phyloP scores from a whole-genome alignment of 345 rosid genomes.

The Gynandropsis gynandra region DNA sequence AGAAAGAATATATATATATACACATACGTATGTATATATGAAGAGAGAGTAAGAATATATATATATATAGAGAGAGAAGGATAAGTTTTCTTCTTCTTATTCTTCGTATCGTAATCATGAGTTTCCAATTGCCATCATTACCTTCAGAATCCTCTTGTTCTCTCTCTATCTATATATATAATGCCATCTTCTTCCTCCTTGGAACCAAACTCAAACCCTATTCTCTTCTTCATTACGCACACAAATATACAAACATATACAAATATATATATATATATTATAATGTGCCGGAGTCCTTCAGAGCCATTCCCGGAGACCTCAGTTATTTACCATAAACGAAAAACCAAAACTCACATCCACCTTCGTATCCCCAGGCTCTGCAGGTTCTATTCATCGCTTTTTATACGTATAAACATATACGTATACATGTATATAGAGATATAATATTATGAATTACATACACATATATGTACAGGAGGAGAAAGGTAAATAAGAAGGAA shows the following conservation, averaged over 20 bases:
- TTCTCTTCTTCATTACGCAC: no score
- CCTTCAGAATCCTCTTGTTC: conserved; percentile 28
- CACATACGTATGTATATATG: no score
- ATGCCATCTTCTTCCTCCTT: neutral
- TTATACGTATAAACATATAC: no score
- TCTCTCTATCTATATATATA: conserved; percentile 21
- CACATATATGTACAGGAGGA: conserved; percentile 17
- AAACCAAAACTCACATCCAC: conserved; percentile 5
- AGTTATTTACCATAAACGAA: conserved; percentile 11
- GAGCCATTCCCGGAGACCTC: conserved; percentile 15
- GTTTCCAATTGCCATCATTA: conserved; percentile 46
- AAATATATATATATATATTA: neutral
- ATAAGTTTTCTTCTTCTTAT: conserved; percentile 27
- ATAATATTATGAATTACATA: neutral
- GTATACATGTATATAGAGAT: no score
- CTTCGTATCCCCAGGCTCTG: conserved; percentile 11
- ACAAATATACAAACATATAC: neutral
- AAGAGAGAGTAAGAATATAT: neutral
- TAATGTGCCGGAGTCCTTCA: conserved; percentile 17
- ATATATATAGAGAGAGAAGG: conserved; percentile 3
- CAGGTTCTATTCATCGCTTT: conserved; percentile 24
- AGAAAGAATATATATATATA: no score
- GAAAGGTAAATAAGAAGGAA: conserved; percentile 29
- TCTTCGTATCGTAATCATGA: conserved; percentile 57
- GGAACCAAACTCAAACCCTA: no score